Conservation (phyloP, 805 yeast genomes). For the Suhomyces xylopsoci region DNA sequence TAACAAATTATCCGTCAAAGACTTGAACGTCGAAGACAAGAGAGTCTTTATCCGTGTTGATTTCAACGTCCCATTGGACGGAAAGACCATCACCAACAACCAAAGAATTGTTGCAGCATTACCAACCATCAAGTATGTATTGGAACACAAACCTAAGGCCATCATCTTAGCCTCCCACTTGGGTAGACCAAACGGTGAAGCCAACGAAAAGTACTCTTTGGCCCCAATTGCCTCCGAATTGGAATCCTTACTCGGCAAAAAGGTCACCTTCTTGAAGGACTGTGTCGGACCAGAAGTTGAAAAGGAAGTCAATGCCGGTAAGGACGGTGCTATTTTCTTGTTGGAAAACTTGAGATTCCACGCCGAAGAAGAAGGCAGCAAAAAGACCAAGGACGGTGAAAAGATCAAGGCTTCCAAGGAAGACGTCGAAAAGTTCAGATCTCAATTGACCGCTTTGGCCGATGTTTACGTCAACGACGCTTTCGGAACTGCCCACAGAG, state of each 20-base stretch:
- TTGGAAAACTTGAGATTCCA: slow-evolving; percentile 98
- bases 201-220: slow-evolving; percentile 78
- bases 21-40: slow-evolving; percentile 81
- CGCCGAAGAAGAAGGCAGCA: slow-evolving; percentile 94
- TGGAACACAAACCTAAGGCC: slow-evolving; percentile 87
- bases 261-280: slow-evolving; percentile 82
- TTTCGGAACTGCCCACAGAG: slow-evolving; percentile 99
- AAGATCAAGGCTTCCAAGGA: slow-evolving; percentile 90
- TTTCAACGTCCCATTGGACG: slow-evolving; percentile 93
- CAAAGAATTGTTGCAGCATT: slow-evolving; percentile 99
- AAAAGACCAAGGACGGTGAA: slow-evolving; percentile 78
- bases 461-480: slow-evolving; percentile 98
- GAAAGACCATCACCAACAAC: slow-evolving; percentile 95
- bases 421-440: slow-evolving; percentile 83
- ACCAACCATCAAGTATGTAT: slow-evolving; percentile 95
- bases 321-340: slow-evolving; percentile 79
- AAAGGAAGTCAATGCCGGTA: slow-evolving; percentile 67
- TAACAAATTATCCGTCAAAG: slow-evolving; percentile 89
- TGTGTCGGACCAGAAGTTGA: slow-evolving; percentile 92
- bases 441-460: slow-evolving; percentile 85
- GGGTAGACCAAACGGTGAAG: slow-evolving; percentile 99
- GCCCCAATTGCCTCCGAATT: slow-evolving; percentile 93
- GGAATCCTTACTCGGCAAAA: slow-evolving; percentile 62
- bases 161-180: slow-evolving; percentile 93
- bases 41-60: slow-evolving; percentile 99